phyloP scores from a whole-genome alignment of 352 stramenopile genomes.

The Pythium insidiosum region DNA sequence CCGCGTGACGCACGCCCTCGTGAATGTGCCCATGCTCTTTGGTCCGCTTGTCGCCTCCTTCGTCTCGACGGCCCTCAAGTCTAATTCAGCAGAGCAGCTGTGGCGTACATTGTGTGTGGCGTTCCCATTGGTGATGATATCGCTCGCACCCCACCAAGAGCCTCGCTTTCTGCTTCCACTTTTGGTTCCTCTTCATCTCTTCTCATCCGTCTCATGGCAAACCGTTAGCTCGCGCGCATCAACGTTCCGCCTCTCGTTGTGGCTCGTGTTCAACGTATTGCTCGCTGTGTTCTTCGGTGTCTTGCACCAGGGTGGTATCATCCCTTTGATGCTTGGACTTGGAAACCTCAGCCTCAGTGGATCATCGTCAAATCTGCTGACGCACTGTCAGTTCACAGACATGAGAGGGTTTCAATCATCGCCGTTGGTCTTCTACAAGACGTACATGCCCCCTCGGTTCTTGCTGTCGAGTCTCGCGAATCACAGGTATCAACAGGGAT shows the following conservation, averaged over 20 bases:
- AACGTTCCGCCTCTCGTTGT: conserved; percentile 18
- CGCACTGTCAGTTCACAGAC: conserved; percentile 16
- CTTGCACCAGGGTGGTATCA: conserved; percentile 61
- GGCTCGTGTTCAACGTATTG: conserved; percentile 41
- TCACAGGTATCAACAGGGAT: conserved; percentile 4
- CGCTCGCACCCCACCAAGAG: conserved; percentile 91
- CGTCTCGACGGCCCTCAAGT: too few species aligned
- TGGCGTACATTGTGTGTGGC: conserved; percentile 54
- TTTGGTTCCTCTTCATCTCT: conserved; percentile 78
- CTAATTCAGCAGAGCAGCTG: too few species aligned
- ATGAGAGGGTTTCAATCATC: conserved; percentile 1
- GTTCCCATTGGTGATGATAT: conserved; percentile 76
- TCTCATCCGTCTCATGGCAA: too few species aligned
- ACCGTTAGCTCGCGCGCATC: too few species aligned
- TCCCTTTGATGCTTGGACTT: conserved; percentile 51
- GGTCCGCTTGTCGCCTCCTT: conserved; percentile 79
- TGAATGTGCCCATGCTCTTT: conserved; percentile 93
- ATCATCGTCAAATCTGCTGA: conserved; percentile 6
- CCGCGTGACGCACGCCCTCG: conserved; percentile 71
- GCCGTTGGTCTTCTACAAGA: conserved; percentile 61
- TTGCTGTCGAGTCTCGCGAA: conserved; percentile 25
- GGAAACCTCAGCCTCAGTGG: conserved; percentile 12
- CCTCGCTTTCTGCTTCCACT: conserved; percentile 87
- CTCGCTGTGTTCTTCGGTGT: conserved; percentile 60
- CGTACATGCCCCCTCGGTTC: conserved; percentile 79